Percentiles rank a stretch among this genome's conserved stretches.
These are phyloP conservation scores for Bremia lactucae DNA, from an alignment of 352 stramenopile genomes.

Conservation along the genomic window DNA sequence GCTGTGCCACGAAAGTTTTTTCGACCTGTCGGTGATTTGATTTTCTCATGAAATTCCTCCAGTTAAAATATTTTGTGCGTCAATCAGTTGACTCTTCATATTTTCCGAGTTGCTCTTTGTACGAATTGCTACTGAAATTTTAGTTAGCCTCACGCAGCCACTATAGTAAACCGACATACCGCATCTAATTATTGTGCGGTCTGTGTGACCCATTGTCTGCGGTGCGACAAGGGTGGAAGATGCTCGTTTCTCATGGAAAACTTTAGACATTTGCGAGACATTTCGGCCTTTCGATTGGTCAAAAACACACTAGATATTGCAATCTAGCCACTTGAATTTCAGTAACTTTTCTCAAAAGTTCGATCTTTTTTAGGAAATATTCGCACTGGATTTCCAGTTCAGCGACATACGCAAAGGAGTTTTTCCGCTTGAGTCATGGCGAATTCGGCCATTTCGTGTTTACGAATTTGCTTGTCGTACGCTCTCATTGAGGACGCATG, in stretches of 20 bases:
- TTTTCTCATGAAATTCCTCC: not conserved
- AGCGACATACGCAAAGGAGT: constrained; percentile 6
- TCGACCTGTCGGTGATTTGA: not conserved
- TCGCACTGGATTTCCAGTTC: constrained; percentile 17
- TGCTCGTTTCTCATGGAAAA: constrained; percentile 9
- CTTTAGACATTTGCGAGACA: constrained; percentile 4
- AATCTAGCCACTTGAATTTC: constrained; percentile 4
- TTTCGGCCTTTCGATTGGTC: constrained; percentile 4
- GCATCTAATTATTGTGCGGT: constrained; percentile 5
- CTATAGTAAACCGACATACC: constrained; percentile 4
- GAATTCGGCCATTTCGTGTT: constrained; percentile 7
- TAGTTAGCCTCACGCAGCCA: too few relatives aligned
- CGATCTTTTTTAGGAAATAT: constrained; percentile 11
- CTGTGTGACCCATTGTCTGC: not conserved
- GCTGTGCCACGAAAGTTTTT: not conserved
- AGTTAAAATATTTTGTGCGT: too few relatives aligned
- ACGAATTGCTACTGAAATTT: too few relatives aligned
- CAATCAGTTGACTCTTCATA: too few relatives aligned
- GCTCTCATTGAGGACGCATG: constrained; percentile 7
- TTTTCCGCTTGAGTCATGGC: constrained; percentile 2
- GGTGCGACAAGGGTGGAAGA: constrained; percentile 17
- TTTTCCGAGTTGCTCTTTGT: too few relatives aligned
- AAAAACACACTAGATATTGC: not conserved
- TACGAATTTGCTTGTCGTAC: constrained; percentile 23
- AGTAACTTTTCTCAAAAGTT: not conserved